Evolutionary conservation across 768 basidiomycete species (phyloP), one percentile per base, ranked within the genome.

Genomic region (Udeniomyces megalosporus): DNA sequence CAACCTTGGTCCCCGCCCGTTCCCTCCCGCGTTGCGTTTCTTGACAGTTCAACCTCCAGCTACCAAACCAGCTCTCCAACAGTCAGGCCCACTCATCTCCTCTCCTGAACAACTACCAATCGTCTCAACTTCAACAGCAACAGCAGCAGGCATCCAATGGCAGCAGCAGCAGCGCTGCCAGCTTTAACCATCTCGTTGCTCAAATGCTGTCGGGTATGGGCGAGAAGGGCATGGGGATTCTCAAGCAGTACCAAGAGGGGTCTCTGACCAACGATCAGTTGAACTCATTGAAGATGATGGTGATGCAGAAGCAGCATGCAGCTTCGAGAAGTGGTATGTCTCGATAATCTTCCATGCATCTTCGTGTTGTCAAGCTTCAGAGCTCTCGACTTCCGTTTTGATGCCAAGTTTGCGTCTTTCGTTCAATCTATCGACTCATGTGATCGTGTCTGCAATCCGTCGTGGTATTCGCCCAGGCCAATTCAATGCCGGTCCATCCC

Each of bases 111-210:
- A 31, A 42, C 5, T 14, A 38, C 15, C 55, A 34, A 3, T 59
- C 60, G 42, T 55, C 17, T 2, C 58, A 59, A 26, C 63, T 62
- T 24, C 63, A 51, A 20, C 63, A 60, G 31, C 63, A 64, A 28
- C 63, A 51, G 31, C 58, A 60, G 22, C 63, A 59, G 15, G 5
- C 31, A 12, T 8, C 11, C 65, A 63, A 32, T 48, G 58, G 55
- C 65, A 66, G 26, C 44, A 48, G 55, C 61, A 62, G 52, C 65
- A 66, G 51, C 61, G 52, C 55, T 60, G 35, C 56, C 0, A 47
- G 31, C 34, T 38, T 60, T 42, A 45, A 45, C 28, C 34, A 32
- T n/a, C n/a, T 31, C 28, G 31, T 44, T 22, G 32, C 31, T 22
- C 22, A 14, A 14, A 20, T 45, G 20, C 48, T 50, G 28, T 12